Base-by-base conservation (phyloP, 345 rosid genomes). In the Aurinia saxatilis region DNA sequence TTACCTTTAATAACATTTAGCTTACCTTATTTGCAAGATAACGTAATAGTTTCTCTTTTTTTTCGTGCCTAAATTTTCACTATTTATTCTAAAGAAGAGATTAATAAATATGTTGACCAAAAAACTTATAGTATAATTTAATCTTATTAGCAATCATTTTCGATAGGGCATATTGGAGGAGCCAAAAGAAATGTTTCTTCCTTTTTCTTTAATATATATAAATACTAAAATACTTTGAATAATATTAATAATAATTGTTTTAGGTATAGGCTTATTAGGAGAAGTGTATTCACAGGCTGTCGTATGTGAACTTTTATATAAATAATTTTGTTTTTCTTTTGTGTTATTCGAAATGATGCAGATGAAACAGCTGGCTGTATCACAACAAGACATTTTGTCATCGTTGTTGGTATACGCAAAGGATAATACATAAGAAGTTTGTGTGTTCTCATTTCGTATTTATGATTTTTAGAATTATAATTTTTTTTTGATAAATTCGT, bases 201-300 rank as follows among this genome's bases (percentile, higher is more conserved):
- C 7, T 15, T 16, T 4, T 23, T 27, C 31, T 27, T 27, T 27
- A 5, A 4, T 34, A 39, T 46, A 47, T 27, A 54, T 23, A 14
- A 47, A 8, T 11, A n/a, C n/a, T n/a, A n/a, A 40, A 13, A 67
- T 30, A 67, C 1, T 29, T 3, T 13, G 34, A 30, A 39, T 30
- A 46, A 62, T 49, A 27, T 17, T 68, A 34, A 37, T 37, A 37
- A 50, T 54, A n/a, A n/a, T 47, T 36, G 31, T 27, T 41, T 23
- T 64, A 35, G 46, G 65, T 63, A 56, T 70, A 57, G 75, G 69
- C 46, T 70, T 56, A 64, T 57, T 14, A 57, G 69, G 75, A 64
- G 65, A 64, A 57, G 66, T 65, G 66, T 57, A 57, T 50, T n/a
- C 65, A 71, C 71, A 71, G 75, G 75, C 71, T 71, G 75, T 64